Conservation (phyloP, 2,329 filamentous ascomycete genomes). For the Colletotrichum shisoi region DNA sequence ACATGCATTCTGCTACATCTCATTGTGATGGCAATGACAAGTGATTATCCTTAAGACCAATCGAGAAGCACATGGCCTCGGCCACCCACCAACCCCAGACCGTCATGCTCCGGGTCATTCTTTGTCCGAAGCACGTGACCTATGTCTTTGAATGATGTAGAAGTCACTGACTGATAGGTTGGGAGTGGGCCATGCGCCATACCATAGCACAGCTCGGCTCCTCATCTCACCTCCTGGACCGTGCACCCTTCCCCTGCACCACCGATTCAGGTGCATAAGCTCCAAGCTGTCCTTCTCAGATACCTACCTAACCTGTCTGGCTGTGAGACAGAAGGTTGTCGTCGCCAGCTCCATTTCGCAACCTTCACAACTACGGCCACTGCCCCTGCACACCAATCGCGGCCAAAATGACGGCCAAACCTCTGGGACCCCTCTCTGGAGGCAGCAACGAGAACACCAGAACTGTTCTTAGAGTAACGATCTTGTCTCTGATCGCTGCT, state of each 20-base stretch:
- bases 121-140: slow-evolving; percentile 37
- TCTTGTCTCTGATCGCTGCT: slow-evolving; percentile 88
- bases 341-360: slow-evolving; percentile 37
- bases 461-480: slow-evolving; percentile 85
- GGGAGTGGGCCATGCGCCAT: slow-evolving; percentile 14
- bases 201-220: slow-evolving; percentile 28
- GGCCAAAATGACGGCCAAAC: slow-evolving; percentile 56
- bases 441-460: slow-evolving; percentile 83
- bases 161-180: slow-evolving; percentile 21
- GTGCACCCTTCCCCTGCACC: slow-evolving; percentile 35
- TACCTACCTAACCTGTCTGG: slow-evolving; percentile 15
- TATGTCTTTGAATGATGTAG: background rate
- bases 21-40: too few species aligned
- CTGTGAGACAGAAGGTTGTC: slow-evolving; percentile 34
- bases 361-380: slow-evolving; percentile 38
- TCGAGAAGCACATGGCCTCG: slow-evolving; percentile 15
- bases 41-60: background rate
- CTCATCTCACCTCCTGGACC: slow-evolving; percentile 19
- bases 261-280: slow-evolving; percentile 46
- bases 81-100: background rate
- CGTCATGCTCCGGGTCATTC: slow-evolving; percentile 6
- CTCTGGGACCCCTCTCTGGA: slow-evolving; percentile 70
- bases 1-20: background rate
- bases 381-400: slow-evolving; percentile 42
- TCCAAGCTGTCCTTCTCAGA: slow-evolving; percentile 56